These are phyloP conservation scores for Medicago ruthenica DNA, from an alignment of 306 rosid genomes.

Conservation along the genomic window DNA sequence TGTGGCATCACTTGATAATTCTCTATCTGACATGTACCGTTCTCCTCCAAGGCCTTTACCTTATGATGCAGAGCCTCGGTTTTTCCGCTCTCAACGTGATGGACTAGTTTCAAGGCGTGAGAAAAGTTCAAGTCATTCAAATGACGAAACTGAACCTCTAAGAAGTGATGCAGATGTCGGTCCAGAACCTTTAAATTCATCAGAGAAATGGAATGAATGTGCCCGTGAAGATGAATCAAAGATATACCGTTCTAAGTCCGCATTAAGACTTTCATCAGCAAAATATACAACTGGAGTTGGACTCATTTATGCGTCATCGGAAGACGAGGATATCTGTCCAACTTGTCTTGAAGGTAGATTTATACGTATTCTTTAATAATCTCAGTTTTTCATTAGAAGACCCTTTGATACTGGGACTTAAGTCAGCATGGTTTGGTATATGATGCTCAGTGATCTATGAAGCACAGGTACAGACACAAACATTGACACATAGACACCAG, in stretches of 20 bases:
- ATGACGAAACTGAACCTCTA: slow-evolving; percentile 90
- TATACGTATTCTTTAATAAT: slow-evolving; percentile 16
- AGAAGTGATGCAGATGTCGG: slow-evolving; percentile 73
- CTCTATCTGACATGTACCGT: slow-evolving; percentile 83
- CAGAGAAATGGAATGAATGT: slow-evolving; percentile 82
- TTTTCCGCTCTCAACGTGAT: slow-evolving; percentile 74
- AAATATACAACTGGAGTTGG: slow-evolving; percentile 63
- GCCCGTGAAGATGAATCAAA: slow-evolving; percentile 75
- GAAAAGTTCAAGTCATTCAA: slow-evolving; percentile 86
- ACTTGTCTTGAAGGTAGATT: slow-evolving; percentile 94
- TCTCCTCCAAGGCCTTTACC: slow-evolving; percentile 99
- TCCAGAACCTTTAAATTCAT: slow-evolving; percentile 63
- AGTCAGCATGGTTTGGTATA: neutral
- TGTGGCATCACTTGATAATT: slow-evolving; percentile 74
- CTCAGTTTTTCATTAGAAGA: slow-evolving; percentile 10
- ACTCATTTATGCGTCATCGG: slow-evolving; percentile 62
- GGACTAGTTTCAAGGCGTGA: slow-evolving; percentile 88
- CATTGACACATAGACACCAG: neutral
- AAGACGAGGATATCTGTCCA: slow-evolving; percentile 96
- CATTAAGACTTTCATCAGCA: slow-evolving; percentile 63
- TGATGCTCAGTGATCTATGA: neutral
- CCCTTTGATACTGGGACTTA: neutral
- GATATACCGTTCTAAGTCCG: slow-evolving; percentile 69
- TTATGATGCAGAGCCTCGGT: slow-evolving; percentile 84
- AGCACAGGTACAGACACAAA: neutral